Evolutionary conservation across 495 filamentous ascomycete species (phyloP).

Genomic region (Recurvomyces mirabilis): DNA sequence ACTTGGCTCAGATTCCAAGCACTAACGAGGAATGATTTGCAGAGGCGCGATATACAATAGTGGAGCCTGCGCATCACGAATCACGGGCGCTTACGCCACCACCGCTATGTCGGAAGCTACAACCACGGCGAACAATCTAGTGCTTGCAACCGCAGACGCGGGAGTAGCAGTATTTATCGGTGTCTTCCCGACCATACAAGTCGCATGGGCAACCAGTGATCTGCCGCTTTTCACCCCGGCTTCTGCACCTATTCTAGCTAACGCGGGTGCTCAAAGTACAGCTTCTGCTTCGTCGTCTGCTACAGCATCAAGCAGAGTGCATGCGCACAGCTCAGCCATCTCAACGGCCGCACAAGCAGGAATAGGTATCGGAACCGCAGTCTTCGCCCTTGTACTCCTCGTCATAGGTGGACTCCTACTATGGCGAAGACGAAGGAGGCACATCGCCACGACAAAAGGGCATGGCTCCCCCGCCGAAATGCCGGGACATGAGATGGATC

Average conservation of each 20-base stretch:
- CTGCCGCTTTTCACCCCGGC: not conserved
- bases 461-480: not conserved
- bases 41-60: not conserved
- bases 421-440: not conserved
- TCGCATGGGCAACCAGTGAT: not conserved
- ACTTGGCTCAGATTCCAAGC: not conserved
- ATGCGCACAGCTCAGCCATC: too few relatives aligned
- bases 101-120: not conserved
- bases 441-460: not conserved
- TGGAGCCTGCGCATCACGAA: not conserved
- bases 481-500: not conserved
- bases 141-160: too few relatives aligned
- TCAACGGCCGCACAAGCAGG: not conserved
- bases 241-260: constrained; percentile 1
- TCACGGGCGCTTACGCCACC: not conserved
- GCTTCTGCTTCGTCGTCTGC: not conserved
- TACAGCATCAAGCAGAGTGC: not conserved
- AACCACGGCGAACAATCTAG: not conserved
- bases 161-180: not conserved
- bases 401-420: not conserved
- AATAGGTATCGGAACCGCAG: not conserved
- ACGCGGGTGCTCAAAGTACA: not conserved
- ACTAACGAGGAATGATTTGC: not conserved
- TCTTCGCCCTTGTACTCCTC: not conserved
- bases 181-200: not conserved